Evolutionary conservation across 1,284 basidiomycete genomes (phyloP).

Genomic region (Apiotrichum porosum): DNA sequence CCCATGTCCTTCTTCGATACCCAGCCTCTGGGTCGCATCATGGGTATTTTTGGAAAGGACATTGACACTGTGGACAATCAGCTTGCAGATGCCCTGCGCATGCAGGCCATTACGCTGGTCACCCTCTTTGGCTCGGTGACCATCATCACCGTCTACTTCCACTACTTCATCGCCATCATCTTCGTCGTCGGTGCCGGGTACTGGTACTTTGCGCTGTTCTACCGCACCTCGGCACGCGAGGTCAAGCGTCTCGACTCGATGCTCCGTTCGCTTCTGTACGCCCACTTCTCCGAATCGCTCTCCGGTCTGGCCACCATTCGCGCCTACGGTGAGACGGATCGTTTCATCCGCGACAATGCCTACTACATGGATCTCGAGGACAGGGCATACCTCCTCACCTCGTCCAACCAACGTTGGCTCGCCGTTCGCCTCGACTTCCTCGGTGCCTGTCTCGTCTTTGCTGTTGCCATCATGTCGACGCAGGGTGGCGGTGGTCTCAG

Average conservation of each 20-base stretch:
- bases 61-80: slow-evolving; percentile 70
- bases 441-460: slow-evolving; percentile 62
- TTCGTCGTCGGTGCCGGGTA: slow-evolving; percentile 24
- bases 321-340: slow-evolving; percentile 60
- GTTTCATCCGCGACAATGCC: slow-evolving; percentile 64
- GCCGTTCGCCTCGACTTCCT: slow-evolving; percentile 70
- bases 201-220: slow-evolving; percentile 55
- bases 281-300: slow-evolving; percentile 75
- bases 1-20: slow-evolving; percentile 69
- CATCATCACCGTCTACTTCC: slow-evolving; percentile 64
- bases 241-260: slow-evolving; percentile 54
- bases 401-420: slow-evolving; percentile 59
- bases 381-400: slow-evolving; percentile 55
- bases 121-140: slow-evolving; percentile 56
- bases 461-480: slow-evolving; percentile 54
- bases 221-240: slow-evolving; percentile 81
- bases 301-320: slow-evolving; percentile 69
- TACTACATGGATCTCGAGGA: slow-evolving; percentile 72
- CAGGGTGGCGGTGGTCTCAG: slow-evolving; percentile 55
- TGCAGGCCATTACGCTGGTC: slow-evolving; percentile 45
- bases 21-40: slow-evolving; percentile 61
- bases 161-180: slow-evolving; percentile 58
- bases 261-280: slow-evolving; percentile 66
- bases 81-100: slow-evolving; percentile 61
- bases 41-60: slow-evolving; percentile 58